Evolutionary conservation across 139 green algal species (phyloP), one percentile per base, ranked within the genome.

Genomic region (Desmodesmus armatus): DNA sequence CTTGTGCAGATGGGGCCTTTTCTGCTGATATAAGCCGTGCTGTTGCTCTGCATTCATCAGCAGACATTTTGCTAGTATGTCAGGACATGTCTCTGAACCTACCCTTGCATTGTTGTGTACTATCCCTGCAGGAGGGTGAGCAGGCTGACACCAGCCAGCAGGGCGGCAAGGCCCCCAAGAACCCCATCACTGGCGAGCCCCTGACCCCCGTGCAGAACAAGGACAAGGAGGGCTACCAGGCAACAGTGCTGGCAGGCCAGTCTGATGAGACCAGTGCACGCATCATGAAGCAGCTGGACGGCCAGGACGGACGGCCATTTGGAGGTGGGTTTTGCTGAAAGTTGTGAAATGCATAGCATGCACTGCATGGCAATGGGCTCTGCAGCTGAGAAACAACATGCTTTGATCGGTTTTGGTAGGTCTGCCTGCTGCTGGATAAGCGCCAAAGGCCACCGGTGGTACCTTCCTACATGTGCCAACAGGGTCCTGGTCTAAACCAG

Each of bases 111-210:
- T 63, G 41, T 25, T 79, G 25, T 47, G 71, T n/a, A n/a, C n/a
- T n/a, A n/a, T 49, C 3, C 76, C 1, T 73, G 47, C 19, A 71
- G 76, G 78, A 84, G 78, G 78, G 78, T 19, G 78, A 84, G 27
- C 78, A 84, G 78, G 78, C 43, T 49, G 78, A 84, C 63, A 84
- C 78, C 7, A 43, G 33, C 33, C 33, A 47, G 19, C 78, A 84
- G 78, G 78, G 78, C 55, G 19, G 33, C 60, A 84, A 79, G 77
- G 78, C 78, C 13, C 63, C 78, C 78, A 84, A 76, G 78, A 84
- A 84, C 78, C 78, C 78, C 78, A 84, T 84, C 63, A 84, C 78
- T 37, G 78, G 78, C 43, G 40, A 84, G 78, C 78, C 19, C 33
- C 43, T 84, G 62, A 84, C 78, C 13, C 78, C 78, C 4, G 78